Evolutionary conservation across 148 eudicot species (phyloP).

Genomic region (Selenicereus undatus): DNA sequence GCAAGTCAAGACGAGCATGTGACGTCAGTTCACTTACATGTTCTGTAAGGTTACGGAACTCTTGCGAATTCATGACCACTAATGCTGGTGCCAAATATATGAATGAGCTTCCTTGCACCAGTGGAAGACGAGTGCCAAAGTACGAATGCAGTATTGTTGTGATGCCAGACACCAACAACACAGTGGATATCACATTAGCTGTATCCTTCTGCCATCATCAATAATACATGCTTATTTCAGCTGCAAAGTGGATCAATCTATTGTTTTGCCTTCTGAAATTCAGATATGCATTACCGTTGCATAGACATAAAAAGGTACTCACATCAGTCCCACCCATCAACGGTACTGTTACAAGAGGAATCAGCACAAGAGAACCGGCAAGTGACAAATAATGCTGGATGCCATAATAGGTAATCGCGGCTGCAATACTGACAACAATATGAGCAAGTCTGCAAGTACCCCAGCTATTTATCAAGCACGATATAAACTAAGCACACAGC

Average conservation of each 20-base stretch:
- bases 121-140: constrained; percentile 92
- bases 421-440: constrained; percentile 45
- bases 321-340: constrained; percentile 97
- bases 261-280: not conserved
- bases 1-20: not conserved
- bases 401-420: constrained; percentile 58
- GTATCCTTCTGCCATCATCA: constrained; percentile 71
- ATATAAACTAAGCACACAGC: not conserved
- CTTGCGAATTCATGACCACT: constrained; percentile 77
- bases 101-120: constrained; percentile 97
- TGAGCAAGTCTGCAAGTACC: not conserved
- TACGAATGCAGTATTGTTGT: constrained; percentile 77
- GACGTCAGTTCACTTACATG: constrained; percentile 50
- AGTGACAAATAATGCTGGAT: constrained; percentile 83
- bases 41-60: constrained; percentile 76
- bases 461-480: not conserved
- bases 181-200: constrained; percentile 78
- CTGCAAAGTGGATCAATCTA: not conserved
- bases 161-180: constrained; percentile 81
- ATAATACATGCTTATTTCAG: constrained; percentile 4
- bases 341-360: constrained; percentile 78
- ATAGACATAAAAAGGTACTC: constrained; percentile 27
- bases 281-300: not conserved
- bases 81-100: constrained; percentile 89
- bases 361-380: constrained; percentile 84